Evolutionary conservation across 2,329 filamentous ascomycete species (phyloP).

Genomic region (Claviceps sp.): DNA sequence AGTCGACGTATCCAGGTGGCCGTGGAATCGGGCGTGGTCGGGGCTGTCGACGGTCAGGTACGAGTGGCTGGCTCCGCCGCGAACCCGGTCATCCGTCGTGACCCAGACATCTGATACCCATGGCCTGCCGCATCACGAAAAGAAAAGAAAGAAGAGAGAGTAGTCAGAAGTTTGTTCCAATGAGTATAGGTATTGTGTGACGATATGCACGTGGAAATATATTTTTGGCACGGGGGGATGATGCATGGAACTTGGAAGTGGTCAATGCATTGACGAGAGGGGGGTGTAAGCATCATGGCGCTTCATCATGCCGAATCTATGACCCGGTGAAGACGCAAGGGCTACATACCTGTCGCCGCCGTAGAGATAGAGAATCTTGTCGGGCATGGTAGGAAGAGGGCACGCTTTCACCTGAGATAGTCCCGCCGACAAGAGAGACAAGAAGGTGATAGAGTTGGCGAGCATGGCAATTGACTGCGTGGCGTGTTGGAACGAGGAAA

Average conservation of each 20-base stretch:
- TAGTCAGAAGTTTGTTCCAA: neutral
- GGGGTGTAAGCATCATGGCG: neutral
- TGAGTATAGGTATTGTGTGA: neutral
- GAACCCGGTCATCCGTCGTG: conserved; percentile 61
- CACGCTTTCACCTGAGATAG: neutral
- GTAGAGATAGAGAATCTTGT: conserved; percentile 22
- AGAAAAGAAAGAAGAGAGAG: neutral
- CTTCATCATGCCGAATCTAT: neutral
- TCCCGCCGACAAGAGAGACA: neutral
- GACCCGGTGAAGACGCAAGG: neutral
- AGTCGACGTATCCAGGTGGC: conserved; percentile 57
- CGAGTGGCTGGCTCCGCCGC: conserved; percentile 54
- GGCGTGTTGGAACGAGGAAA: neutral
- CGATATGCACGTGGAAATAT: neutral
- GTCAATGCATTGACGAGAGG: neutral
- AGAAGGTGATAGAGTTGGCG: neutral
- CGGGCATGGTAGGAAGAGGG: conserved; percentile 5
- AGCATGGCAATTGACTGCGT: neutral
- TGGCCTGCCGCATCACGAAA: conserved; percentile 25
- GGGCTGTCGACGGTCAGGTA: conserved; percentile 24
- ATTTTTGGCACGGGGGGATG: neutral
- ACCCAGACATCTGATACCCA: conserved; percentile 53
- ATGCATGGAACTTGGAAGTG: neutral
- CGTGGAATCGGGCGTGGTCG: conserved; percentile 46
- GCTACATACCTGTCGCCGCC: conserved; percentile 25